A percentile compares a stretch with the other conserved stretches of the same genome.
phyloP scores from a whole-genome alignment of 2,329 filamentous ascomycete species.

The Diaporthe citri region DNA sequence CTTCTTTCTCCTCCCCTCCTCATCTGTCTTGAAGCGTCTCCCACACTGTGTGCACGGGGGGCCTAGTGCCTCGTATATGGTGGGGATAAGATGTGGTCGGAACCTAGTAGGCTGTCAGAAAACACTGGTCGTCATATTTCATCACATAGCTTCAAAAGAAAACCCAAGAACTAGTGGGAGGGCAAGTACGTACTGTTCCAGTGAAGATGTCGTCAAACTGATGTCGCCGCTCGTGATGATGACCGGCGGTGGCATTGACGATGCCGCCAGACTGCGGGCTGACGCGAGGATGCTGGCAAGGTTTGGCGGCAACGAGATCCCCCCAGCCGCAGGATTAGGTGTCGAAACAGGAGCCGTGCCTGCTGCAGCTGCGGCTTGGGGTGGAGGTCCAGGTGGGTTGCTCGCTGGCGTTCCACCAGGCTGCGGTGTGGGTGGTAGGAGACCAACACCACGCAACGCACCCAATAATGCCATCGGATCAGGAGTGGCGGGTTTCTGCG shows the following conservation, averaged over 20 bases:
- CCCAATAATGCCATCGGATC: constrained; percentile 74
- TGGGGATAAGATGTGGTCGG: constrained; percentile 79
- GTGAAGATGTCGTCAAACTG: constrained; percentile 73
- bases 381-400: constrained; percentile 52
- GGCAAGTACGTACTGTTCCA: constrained; percentile 75
- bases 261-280: constrained; percentile 40
- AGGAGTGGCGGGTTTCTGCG: constrained; percentile 52
- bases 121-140: constrained; percentile 29
- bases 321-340: constrained; percentile 19
- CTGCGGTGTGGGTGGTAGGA: constrained; percentile 65
- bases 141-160: not conserved
- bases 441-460: constrained; percentile 75
- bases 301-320: constrained; percentile 46
- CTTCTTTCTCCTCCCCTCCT: constrained; percentile 86
- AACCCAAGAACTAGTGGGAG: not conserved
- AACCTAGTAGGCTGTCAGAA: constrained; percentile 62
- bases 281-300: constrained; percentile 46
- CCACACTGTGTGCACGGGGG: constrained; percentile 94
- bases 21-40: constrained; percentile 82
- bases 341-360: constrained; percentile 47
- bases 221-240: constrained; percentile 55
- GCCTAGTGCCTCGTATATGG: constrained; percentile 84
- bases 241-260: constrained; percentile 36
- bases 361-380: constrained; percentile 28
- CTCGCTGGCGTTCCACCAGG: constrained; percentile 52